Conservation (phyloP, 169 alveolate species). For the Plasmodium chabaudi region DNA sequence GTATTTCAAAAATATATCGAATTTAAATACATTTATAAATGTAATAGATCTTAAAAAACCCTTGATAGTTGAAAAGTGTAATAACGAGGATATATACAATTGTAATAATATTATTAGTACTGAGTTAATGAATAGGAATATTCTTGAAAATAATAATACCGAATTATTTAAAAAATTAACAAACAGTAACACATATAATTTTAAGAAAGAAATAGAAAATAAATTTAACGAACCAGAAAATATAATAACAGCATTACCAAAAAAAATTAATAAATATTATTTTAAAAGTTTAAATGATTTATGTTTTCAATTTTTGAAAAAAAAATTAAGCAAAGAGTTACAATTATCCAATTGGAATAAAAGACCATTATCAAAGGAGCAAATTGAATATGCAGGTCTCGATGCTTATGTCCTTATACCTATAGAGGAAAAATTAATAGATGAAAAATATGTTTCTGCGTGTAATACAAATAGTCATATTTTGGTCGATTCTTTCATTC, state of each 20-base stretch:
- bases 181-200: conserved; percentile 8
- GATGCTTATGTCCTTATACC: conserved; percentile 87
- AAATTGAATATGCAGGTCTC: conserved; percentile 89
- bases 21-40: conserved; percentile 13
- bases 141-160: conserved; percentile 37
- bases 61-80: background rate
- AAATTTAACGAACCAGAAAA: background rate
- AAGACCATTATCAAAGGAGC: conserved; percentile 89
- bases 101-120: background rate
- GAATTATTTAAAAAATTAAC: conserved; percentile 46
- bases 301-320: conserved; percentile 80
- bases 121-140: conserved; percentile 44
- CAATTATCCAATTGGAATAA: conserved; percentile 91
- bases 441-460: conserved; percentile 29
- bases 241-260: background rate
- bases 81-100: background rate
- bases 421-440: conserved; percentile 56
- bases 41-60: conserved; percentile 62
- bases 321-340: conserved; percentile 85
- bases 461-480: conserved; percentile 39
- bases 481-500: conserved; percentile 20
- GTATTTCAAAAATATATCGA: conserved; percentile 35
- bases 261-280: conserved; percentile 12
- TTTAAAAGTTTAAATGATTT: conserved; percentile 82
- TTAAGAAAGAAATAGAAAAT: conserved; percentile 37